Base-by-base conservation (phyloP, 2,329 filamentous ascomycete species). In the Bipolaris bicolor region DNA sequence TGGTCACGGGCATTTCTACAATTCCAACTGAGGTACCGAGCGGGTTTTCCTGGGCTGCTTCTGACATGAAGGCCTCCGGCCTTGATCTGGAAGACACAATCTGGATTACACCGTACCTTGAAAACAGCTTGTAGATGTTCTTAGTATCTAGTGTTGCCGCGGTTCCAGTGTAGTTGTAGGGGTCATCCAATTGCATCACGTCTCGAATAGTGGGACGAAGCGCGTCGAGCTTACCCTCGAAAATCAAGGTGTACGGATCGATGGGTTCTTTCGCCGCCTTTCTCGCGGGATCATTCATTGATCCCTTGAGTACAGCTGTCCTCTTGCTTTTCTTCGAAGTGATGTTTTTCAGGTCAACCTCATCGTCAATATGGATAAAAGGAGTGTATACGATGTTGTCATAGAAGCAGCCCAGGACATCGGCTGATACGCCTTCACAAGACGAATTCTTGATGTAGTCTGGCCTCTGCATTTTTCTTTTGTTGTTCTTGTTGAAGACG, bases 401-500 rank as follows among this genome's bases (percentile, higher is more conserved):
- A 78, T 98, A 99, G 73, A 99, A 96, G 73, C 94, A 97, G 70
- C 92, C 92, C 13, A 98, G 82, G 40, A 98, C 90, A 64, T 98
- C 94, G 64, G 96, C 91, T 50, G 90, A 91, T n/a, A 98, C 90
- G 5, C 92, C 92, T 73, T 98, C 93, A 3, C 91, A 92, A 20
- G 88, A 88, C 0, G 93, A 96, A 74, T 98, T 98, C 77, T 96
- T 97, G 66, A 98, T 84, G 77, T 99, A 99, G 71, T 98, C 95
- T 0, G 85, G 80, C 73, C 96, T 96, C 72, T 96, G 92, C 95
- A 99, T 99, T 78, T 99, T 99, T 76, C 95, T 86, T 79, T 98
- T 98, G 80, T 98, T 98, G 81, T 98, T 99, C 78, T 96, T 97
- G 82, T 99, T 99, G 86, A 98, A 98, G n/a, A 96, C 91, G 73